Percentiles rank a stretch among this genome's conserved stretches.
Evolutionary conservation across 805 yeast genomes (phyloP).

Genomic region (Osmozyma mogii): DNA sequence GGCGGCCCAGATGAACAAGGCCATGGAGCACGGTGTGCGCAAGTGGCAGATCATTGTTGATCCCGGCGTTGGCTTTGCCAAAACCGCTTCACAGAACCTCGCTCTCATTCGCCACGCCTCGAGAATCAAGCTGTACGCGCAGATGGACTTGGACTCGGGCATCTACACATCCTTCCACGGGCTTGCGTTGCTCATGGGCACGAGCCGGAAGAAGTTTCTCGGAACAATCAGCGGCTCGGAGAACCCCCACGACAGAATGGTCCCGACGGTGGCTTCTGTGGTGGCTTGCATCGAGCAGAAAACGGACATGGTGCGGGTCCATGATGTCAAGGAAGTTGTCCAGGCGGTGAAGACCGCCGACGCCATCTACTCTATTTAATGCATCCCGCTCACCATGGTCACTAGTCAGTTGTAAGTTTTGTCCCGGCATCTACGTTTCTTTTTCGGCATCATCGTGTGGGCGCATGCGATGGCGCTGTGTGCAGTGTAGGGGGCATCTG

Average conservation of each 20-base stretch:
- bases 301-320: constrained; percentile 81
- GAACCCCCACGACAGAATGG: constrained; percentile 52
- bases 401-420: no score
- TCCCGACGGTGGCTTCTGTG: constrained; percentile 71
- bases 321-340: constrained; percentile 58
- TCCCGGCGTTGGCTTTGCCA: constrained; percentile 98
- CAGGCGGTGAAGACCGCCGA: constrained; percentile 54
- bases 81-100: constrained; percentile 62
- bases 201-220: constrained; percentile 82
- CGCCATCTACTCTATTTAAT: constrained; percentile 67
- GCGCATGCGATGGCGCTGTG: no score
- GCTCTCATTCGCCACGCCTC: constrained; percentile 47
- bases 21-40: constrained; percentile 54
- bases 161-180: constrained; percentile 39
- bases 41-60: constrained; percentile 91
- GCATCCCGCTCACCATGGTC: no score
- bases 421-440: no score
- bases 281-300: constrained; percentile 67
- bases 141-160: constrained; percentile 15
- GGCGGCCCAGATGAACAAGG: constrained; percentile 43
- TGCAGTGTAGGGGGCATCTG: constrained; percentile 7
- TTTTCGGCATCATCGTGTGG: no score
- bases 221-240: constrained; percentile 61
- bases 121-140: constrained; percentile 42
- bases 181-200: constrained; percentile 71